Conservation (phyloP, 2,329 filamentous ascomycete genomes). For the Fusarium sp. region DNA sequence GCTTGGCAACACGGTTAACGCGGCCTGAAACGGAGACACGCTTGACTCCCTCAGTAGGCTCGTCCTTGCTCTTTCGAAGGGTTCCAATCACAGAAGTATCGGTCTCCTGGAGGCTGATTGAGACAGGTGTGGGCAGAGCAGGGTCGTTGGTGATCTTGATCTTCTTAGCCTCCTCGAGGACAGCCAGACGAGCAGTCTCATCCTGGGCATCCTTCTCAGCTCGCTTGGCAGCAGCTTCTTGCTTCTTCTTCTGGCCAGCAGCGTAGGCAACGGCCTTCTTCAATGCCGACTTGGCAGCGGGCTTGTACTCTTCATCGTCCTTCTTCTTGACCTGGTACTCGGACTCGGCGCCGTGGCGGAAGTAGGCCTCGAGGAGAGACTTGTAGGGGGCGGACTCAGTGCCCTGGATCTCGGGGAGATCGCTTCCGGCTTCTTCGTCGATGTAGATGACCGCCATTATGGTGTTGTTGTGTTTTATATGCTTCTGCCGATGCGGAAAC, state of each 20-base stretch:
- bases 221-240: slow-evolving; percentile 44
- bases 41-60: slow-evolving; percentile 43
- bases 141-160: slow-evolving; percentile 68
- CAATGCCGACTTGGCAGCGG: slow-evolving; percentile 48
- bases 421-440: slow-evolving; percentile 82
- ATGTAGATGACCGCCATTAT: slow-evolving; percentile 61
- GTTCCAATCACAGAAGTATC: slow-evolving; percentile 50
- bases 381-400: slow-evolving; percentile 83
- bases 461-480: slow-evolving; percentile 5
- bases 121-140: slow-evolving; percentile 78
- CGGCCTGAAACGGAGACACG: slow-evolving; percentile 84
- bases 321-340: slow-evolving; percentile 62
- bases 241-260: slow-evolving; percentile 48
- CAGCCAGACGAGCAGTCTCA: slow-evolving; percentile 41
- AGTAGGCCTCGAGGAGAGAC: slow-evolving; percentile 81
- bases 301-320: slow-evolving; percentile 49
- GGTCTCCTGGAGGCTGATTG: slow-evolving; percentile 76
- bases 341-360: slow-evolving; percentile 56
- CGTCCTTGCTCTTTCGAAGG: slow-evolving; percentile 53
- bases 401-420: slow-evolving; percentile 76
- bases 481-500: slow-evolving; percentile 24
- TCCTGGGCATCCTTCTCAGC: slow-evolving; percentile 48
- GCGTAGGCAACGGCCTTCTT: slow-evolving; percentile 49
- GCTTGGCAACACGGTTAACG: slow-evolving; percentile 83
- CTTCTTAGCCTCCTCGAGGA: slow-evolving; percentile 49